A percentile compares a stretch with the other conserved stretches of the same genome.
Conservation (phyloP, 306 rosid genomes). For the Lotus japonicus region DNA sequence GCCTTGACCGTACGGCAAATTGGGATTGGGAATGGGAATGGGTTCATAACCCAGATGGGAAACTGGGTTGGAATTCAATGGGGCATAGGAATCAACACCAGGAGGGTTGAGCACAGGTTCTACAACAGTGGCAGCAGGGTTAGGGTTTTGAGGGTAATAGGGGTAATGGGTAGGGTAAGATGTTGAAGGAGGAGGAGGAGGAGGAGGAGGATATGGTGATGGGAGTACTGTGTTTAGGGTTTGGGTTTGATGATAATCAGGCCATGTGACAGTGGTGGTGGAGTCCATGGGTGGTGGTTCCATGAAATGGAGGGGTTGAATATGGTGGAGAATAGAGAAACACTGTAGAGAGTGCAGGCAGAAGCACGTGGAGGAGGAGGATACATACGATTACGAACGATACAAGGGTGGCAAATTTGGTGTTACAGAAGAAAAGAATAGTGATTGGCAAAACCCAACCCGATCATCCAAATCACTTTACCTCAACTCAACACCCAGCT, state of each 20-base stretch:
- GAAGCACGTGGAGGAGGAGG: too few species aligned
- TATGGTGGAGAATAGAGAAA: not conserved
- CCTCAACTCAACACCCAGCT: too few species aligned
- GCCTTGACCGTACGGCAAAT: slow-evolving; percentile 16
- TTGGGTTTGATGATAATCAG: slow-evolving; percentile 7
- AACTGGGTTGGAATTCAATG: not conserved
- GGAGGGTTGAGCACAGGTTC: slow-evolving; percentile 29
- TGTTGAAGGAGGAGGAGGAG: not conserved
- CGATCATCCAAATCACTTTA: too few species aligned
- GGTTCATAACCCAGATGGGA: slow-evolving; percentile 1
- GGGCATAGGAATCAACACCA: slow-evolving; percentile 19
- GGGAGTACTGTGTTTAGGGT: not conserved
- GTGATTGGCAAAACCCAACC: too few species aligned
- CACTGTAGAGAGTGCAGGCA: too few species aligned
- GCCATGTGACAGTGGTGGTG: not conserved
- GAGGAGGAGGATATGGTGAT: not conserved
- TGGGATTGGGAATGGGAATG: not conserved
- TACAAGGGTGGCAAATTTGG: too few species aligned
- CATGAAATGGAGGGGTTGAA: not conserved
- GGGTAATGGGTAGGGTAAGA: slow-evolving; percentile 8
- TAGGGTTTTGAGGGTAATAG: slow-evolving; percentile 25
- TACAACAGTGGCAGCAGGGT: not conserved
- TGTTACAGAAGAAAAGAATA: too few species aligned
- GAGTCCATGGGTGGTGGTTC: slow-evolving; percentile 16
- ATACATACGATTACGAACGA: too few species aligned